Evolutionary conservation across 306 rosid species (phyloP), one percentile per base, ranked within the genome.

Genomic region (Citrullus mucosospermus): DNA sequence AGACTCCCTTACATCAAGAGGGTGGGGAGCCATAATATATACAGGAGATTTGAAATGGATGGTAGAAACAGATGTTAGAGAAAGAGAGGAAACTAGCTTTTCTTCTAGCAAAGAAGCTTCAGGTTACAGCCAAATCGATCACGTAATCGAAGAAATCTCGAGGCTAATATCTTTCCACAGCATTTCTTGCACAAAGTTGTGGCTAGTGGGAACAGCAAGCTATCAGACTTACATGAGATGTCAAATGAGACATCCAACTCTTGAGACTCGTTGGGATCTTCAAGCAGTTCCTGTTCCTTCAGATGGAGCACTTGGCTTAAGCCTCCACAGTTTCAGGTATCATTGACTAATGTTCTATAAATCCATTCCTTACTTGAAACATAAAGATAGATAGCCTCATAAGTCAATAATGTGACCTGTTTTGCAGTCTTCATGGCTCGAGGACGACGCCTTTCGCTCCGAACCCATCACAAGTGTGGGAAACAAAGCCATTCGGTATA

Each of bases 211-310:
- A 1, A 89, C 91, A 28, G 91, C 98, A 43, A 95, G 89, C 79
- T 89, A 87, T 55, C 97, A 95, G 83, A 92, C 95, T 43, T 88
- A 92, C 83, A 87, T 92, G 88, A 92, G 84, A 83, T 89, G 93
- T 76, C 98, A 95, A 88, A 88, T 88, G 90, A 91, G 90, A 78
- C 87, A 88, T 80, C 96, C 99, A 12, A 60, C 93, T 79, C 92
- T 96, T 78, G 98, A 96, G 85, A 79, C 76, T 41, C 97, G 85
- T 51, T 96, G 99, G 99, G 76, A 77, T 85, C 97, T 96, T 81
- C 99, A 96, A 65, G 91, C 93, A 80, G 89, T 96, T 86, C 87
- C 93, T 80, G 92, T 92, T 88, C 93, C 97, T 55, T 90, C 96
- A 6, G 88, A 85, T 81, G 97, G 93, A 61, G 62, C 63, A 51